Evolutionary conservation across 2,329 filamentous ascomycete genomes (phyloP).

Genomic region (Paecilomyces dactylethromorphus): DNA sequence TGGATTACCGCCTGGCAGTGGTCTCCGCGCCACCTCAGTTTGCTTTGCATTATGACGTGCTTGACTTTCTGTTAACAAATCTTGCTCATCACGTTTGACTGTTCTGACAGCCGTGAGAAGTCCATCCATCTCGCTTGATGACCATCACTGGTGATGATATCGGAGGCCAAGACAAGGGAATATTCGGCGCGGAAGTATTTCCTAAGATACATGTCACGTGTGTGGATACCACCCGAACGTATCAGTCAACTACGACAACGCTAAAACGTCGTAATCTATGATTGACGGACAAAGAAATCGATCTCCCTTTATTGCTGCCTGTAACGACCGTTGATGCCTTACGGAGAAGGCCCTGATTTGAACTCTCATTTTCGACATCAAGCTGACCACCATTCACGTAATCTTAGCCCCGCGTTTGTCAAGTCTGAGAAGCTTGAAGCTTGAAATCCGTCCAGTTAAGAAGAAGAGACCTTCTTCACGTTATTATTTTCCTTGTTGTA

Average conservation of each 20-base stretch:
- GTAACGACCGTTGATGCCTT: neutral
- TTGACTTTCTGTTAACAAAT: conserved; percentile 10
- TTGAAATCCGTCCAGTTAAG: neutral
- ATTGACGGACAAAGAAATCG: neutral
- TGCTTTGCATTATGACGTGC: conserved; percentile 2
- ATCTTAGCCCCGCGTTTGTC: neutral
- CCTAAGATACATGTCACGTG: neutral
- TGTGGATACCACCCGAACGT: neutral
- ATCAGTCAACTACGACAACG: neutral
- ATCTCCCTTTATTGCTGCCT: neutral
- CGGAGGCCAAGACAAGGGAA: neutral
- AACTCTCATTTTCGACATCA: neutral
- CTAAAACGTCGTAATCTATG: neutral
- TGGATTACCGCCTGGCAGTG: conserved; percentile 9
- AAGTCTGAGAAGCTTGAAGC: neutral
- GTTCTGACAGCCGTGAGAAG: conserved; percentile 35
- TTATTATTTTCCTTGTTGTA: neutral
- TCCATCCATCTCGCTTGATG: conserved; percentile 25
- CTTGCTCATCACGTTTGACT: conserved; percentile 16
- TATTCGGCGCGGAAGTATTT: neutral
- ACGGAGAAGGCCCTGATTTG: neutral
- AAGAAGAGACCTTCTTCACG: neutral
- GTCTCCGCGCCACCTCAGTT: conserved; percentile 5
- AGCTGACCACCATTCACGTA: neutral
- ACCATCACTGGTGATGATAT: neutral